Evolutionary conservation across 192 early-diverging fungal genomes (phyloP).

Genomic region (Jimgerdemannia lactiflua): DNA sequence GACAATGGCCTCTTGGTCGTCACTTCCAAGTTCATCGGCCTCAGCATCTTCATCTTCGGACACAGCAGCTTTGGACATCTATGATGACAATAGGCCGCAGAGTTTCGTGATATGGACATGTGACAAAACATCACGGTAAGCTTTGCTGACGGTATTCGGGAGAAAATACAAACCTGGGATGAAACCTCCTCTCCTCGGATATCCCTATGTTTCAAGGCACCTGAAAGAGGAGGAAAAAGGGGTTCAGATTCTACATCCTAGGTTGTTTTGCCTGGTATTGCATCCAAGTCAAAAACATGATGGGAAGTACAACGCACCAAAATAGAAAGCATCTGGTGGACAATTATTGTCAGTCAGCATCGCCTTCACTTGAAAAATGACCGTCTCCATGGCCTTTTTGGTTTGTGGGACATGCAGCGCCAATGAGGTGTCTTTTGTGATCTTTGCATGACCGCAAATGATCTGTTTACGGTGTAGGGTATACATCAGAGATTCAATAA

Average conservation of each 20-base stretch:
- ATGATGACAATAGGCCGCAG: neutral
- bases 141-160: neutral
- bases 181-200: conserved; percentile 64
- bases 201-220: conserved; percentile 69
- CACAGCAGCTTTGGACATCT: neutral
- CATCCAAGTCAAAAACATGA: neutral
- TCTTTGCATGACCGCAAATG: conserved; percentile 78
- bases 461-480: conserved; percentile 34
- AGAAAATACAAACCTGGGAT: conserved; percentile 47
- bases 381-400: conserved; percentile 67
- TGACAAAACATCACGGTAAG: neutral
- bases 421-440: conserved; percentile 56
- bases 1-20: neutral
- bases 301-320: conserved; percentile 12
- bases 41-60: neutral
- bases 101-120: neutral
- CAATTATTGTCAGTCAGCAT: conserved; percentile 69
- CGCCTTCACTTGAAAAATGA: conserved; percentile 73
- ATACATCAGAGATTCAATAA: conserved; percentile 3
- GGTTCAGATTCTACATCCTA: neutral
- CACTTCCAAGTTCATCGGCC: neutral
- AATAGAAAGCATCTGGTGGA: conserved; percentile 35
- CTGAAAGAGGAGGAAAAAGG: conserved; percentile 36
- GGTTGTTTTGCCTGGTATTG: neutral
- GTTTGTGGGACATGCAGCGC: conserved; percentile 63